phyloP scores from a whole-genome alignment of 1,284 basidiomycete genomes.

The Ceratobasidium sp. region DNA sequence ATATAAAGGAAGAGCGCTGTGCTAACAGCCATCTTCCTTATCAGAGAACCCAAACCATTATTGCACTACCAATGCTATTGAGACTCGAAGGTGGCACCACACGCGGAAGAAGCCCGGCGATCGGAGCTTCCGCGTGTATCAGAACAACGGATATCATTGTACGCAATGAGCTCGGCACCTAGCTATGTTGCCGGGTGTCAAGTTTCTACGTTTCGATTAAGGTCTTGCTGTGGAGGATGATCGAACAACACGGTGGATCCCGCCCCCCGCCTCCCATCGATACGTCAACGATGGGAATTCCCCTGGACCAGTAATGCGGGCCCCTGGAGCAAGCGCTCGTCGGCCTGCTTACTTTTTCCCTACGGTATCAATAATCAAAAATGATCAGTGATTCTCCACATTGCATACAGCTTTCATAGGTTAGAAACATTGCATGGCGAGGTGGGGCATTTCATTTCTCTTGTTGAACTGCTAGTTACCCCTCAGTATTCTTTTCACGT shows the following conservation, averaged over 20 bases:
- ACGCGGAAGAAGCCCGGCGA: conserved; percentile 18
- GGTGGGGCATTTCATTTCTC: not conserved
- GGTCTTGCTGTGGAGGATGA: not conserved
- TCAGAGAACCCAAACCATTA: not conserved
- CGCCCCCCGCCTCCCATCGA: conserved; percentile 2
- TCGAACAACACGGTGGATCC: conserved; percentile 5
- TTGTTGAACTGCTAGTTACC: not conserved
- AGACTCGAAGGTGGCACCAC: conserved; percentile 3
- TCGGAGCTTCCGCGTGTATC: conserved; percentile 35
- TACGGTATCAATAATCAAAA: not conserved
- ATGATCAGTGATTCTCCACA: conserved; percentile 14
- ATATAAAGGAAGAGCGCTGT: not conserved
- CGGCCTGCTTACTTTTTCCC: not conserved
- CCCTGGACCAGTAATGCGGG: conserved; percentile 1
- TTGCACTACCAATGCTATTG: not conserved
- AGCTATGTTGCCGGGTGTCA: conserved; percentile 38
- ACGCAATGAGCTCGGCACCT: conserved; percentile 22
- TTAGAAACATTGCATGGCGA: not conserved
- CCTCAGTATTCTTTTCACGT: not conserved
- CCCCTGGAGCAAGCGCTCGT: not conserved
- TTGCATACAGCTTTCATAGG: not conserved
- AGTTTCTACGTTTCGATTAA: not conserved
- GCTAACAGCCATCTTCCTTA: not conserved
- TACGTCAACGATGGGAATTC: not conserved
- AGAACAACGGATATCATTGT: conserved; percentile 24